These are phyloP conservation scores for Polyporus tsugae DNA, from an alignment of 1,284 basidiomycete genomes.

Conservation along the genomic window DNA sequence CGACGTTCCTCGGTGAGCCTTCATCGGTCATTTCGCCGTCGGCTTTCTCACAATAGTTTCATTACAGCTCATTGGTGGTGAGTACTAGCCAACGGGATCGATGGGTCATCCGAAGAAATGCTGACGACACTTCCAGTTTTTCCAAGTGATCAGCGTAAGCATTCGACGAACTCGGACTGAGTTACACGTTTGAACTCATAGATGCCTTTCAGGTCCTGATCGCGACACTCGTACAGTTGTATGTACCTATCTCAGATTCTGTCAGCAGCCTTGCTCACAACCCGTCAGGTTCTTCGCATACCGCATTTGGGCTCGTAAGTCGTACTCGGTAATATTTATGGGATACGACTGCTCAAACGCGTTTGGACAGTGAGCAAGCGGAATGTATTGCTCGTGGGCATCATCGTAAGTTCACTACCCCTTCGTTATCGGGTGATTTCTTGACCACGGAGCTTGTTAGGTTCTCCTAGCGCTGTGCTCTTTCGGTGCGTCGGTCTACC, in stretches of 20 bases:
- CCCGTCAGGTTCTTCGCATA: neutral
- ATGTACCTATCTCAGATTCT: neutral
- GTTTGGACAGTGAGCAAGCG: neutral
- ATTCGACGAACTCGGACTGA: neutral
- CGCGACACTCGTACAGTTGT: neutral
- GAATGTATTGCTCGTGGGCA: neutral
- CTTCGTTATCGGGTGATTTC: neutral
- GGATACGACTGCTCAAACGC: neutral
- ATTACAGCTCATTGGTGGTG: neutral
- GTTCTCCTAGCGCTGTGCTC: neutral
- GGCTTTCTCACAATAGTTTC: neutral
- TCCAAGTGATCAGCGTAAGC: slow-evolving; percentile 2
- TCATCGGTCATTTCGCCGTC: neutral
- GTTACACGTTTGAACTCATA: slow-evolving; percentile 1
- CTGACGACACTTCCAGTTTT: neutral
- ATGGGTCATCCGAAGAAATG: neutral
- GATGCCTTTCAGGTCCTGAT: neutral
- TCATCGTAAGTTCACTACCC: neutral
- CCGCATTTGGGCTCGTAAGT: slow-evolving; percentile 1
- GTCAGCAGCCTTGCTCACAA: neutral
- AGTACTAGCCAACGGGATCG: neutral
- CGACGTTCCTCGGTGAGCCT: neutral
- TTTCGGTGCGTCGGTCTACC: too few species aligned
- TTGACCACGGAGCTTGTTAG: neutral
- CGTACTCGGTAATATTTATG: neutral